phyloP scores from a whole-genome alignment of 805 yeast species.

The Sugiyamaella marilandica region DNA sequence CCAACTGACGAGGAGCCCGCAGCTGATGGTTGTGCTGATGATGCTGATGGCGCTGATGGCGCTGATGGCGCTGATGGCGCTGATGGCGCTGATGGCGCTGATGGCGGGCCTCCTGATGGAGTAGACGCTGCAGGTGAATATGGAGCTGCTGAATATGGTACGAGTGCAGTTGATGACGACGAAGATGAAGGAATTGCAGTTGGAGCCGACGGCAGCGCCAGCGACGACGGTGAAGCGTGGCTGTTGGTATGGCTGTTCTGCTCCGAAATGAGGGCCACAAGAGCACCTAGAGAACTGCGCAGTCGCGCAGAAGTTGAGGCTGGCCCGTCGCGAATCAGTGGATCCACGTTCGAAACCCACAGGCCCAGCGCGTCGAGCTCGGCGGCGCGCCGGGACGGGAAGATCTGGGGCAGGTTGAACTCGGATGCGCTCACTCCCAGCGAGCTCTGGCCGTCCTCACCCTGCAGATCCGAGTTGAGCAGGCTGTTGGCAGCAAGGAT shows the following conservation, averaged over 20 bases:
- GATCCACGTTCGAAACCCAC: constrained; percentile 5
- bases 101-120: neutral
- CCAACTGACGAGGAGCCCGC: neutral
- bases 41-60: neutral
- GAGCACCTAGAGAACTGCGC: neutral
- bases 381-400: constrained; percentile 24
- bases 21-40: neutral
- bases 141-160: neutral
- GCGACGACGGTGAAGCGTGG: no score
- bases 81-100: neutral
- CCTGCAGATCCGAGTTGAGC: neutral
- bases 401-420: constrained; percentile 23
- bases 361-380: constrained; percentile 19
- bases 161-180: neutral
- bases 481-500: neutral
- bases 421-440: constrained; percentile 7
- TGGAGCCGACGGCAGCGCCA: neutral
- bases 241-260: no score
- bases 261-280: neutral
- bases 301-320: neutral
- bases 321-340: neutral
- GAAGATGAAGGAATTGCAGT: neutral
- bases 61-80: neutral
- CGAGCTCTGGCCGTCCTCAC: neutral
- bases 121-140: neutral